Base-by-base conservation (phyloP, 2,329 filamentous ascomycete species). In the Phoma sp. region DNA sequence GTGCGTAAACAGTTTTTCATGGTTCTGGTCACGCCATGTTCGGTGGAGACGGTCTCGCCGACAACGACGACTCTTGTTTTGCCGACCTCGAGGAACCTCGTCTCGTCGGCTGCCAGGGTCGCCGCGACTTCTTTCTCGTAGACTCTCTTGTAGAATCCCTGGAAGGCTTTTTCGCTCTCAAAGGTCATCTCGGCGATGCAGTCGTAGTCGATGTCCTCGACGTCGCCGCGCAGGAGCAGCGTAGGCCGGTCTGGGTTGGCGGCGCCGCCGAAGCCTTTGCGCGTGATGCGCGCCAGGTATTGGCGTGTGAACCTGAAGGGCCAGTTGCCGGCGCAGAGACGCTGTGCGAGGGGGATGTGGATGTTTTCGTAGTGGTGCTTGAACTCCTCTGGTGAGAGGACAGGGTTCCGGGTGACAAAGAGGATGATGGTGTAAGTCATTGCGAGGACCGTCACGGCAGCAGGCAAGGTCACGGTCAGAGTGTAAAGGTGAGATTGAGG, bases 341-440 rank as follows among this genome's bases (percentile, higher is more conserved):
- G 63, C 40, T 65, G 50, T 4, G 57, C 50, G 2, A 71, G 57
- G 7, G 69, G 67, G 14, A 72, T 57, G 45, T 73, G 65, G 9
- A 30, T 59, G 42, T 60, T 61, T 34, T 73, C 69, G 45, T 63
- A 70, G 57, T 69, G 50, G 26, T 68, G 48, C 26, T 60, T 62
- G 62, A 73, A 71, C 37, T 70, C 32, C 5, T 67, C 59, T 10
- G 64, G 51, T 4, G 64, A 62, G 32, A 71, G 47, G 21, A 34
- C 36, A 17, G 63, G 48, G 11, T 56, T 65, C 34, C 68, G 59
- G 2, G 65, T 69, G 18, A 72, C 23, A 48, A 69, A 69, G 15
- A 69, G 45, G 26, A 72, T 18, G 51, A 68, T 50, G 29, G 59
- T 62, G 53, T 65, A 73, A 2, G 64, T 42, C 66, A 71, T 71